phyloP scores from a whole-genome alignment of 495 filamentous ascomycete species.

The Aspergillus nidulans region DNA sequence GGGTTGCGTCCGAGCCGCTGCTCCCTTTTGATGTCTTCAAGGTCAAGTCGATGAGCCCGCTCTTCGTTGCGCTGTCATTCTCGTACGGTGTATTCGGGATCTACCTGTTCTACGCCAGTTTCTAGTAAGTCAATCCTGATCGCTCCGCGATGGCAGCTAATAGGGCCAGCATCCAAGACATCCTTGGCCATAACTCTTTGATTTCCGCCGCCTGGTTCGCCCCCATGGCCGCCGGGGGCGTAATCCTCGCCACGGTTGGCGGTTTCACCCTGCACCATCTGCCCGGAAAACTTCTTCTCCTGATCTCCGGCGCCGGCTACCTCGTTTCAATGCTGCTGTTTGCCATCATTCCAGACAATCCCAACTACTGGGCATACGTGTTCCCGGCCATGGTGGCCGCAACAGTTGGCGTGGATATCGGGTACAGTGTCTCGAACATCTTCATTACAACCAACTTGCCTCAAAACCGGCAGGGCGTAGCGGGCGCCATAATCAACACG shows the following conservation, averaged over 20 bases:
- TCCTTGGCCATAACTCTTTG: conserved; percentile 5
- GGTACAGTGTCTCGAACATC: conserved; percentile 13
- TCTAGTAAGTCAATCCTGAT: conserved; percentile 3
- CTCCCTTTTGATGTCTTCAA: conserved; percentile 11
- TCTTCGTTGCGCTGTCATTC: conserved; percentile 5
- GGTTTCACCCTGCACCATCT: conserved; percentile 10
- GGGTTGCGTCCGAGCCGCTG: background rate
- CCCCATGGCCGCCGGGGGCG: conserved; percentile 13
- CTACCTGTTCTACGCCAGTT: conserved; percentile 14
- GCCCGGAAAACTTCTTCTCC: conserved; percentile 5
- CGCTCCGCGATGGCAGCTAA: background rate
- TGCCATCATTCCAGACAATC: conserved; percentile 10
- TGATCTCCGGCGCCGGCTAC: conserved; percentile 3
- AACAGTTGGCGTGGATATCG: conserved; percentile 8
- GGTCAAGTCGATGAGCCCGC: conserved; percentile 11
- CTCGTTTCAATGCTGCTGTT: conserved; percentile 5
- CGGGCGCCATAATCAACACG: conserved; percentile 10
- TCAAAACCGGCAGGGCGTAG: conserved; percentile 7
- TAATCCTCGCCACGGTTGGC: conserved; percentile 8
- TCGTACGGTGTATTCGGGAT: conserved; percentile 10
- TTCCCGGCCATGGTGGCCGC: conserved; percentile 12
- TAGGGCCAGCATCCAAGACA: conserved; percentile 5
- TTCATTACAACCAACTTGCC: conserved; percentile 13
- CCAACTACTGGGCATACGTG: conserved; percentile 11
- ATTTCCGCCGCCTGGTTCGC: conserved; percentile 9